A percentile compares a stretch with the other conserved stretches of the same genome.
Evolutionary conservation across 148 eudicot species (phyloP).

Genomic region (Chenopodium formosanum): DNA sequence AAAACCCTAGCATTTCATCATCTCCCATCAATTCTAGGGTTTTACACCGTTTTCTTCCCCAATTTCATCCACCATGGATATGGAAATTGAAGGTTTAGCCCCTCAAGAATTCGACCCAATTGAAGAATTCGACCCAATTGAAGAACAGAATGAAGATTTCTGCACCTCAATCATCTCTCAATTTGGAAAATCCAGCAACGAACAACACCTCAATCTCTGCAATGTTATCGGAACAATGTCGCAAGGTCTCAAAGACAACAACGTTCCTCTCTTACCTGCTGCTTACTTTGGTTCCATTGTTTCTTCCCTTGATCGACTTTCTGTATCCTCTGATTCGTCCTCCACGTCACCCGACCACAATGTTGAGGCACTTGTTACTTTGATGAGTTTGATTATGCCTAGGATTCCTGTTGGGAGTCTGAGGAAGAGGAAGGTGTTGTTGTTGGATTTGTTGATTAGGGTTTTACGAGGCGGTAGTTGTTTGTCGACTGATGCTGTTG

Average conservation of each 20-base stretch:
- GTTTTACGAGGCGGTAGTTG: constrained; percentile 25
- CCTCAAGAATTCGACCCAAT: constrained; percentile 21
- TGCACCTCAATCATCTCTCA: constrained; percentile 44
- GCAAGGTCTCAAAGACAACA: constrained; percentile 61
- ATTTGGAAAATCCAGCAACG: constrained; percentile 40
- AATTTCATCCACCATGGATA: constrained; percentile 14
- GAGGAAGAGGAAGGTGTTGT: constrained; percentile 35
- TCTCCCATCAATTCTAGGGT: background rate
- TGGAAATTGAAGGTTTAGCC: constrained; percentile 42
- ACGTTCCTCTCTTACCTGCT: constrained; percentile 48
- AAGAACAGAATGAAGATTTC: constrained; percentile 34
- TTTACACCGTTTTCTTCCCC: background rate
- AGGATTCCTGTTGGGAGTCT: constrained; percentile 33
- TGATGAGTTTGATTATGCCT: constrained; percentile 50
- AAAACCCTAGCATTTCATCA: constrained; percentile 9
- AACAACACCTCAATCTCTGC: constrained; percentile 70
- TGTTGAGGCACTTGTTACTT: constrained; percentile 48
- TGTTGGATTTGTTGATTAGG: constrained; percentile 44
- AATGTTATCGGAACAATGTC: constrained; percentile 66
- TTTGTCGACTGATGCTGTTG: constrained; percentile 30
- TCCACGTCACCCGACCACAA: constrained; percentile 27
- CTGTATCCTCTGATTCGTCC: constrained; percentile 18
- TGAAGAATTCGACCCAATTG: constrained; percentile 10
- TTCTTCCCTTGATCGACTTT: constrained; percentile 57
- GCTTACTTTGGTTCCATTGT: constrained; percentile 73